phyloP scores from a whole-genome alignment of 169 alveolate species.

The Plasmodium gaboni region DNA sequence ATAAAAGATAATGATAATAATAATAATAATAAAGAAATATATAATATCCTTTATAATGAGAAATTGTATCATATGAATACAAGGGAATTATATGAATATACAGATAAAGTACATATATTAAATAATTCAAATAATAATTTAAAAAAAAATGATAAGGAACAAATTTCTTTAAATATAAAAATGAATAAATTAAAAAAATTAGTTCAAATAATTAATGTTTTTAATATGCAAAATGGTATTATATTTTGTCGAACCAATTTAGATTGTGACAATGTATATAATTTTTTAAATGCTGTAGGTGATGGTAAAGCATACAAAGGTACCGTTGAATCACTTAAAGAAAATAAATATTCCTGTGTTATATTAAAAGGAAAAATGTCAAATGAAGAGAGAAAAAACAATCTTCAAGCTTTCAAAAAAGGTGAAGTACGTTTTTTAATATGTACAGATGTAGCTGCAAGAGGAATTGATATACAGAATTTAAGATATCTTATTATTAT shows the following conservation, averaged over 20 bases:
- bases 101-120: conserved; percentile 71
- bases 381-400: conserved; percentile 68
- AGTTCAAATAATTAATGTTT: conserved; percentile 67
- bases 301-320: conserved; percentile 72
- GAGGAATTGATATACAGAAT: conserved; percentile 97
- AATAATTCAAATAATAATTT: not conserved
- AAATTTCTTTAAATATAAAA: conserved; percentile 67
- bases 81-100: conserved; percentile 68
- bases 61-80: conserved; percentile 32
- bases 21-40: conserved; percentile 3
- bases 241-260: conserved; percentile 78
- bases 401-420: conserved; percentile 76
- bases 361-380: conserved; percentile 77
- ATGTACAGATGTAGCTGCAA: conserved; percentile 97
- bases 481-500: conserved; percentile 72
- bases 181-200: conserved; percentile 75
- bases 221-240: conserved; percentile 77
- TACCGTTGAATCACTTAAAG: conserved; percentile 40
- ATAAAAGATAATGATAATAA: not conserved
- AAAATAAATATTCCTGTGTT: conserved; percentile 76
- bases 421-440: conserved; percentile 84
- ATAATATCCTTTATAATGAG: conserved; percentile 58
- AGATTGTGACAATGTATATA: conserved; percentile 78
- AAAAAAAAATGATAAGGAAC: conserved; percentile 18
- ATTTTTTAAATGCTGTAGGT: conserved; percentile 72